Conservation (phyloP, 164 flowering plant species). For the Santalum album region DNA sequence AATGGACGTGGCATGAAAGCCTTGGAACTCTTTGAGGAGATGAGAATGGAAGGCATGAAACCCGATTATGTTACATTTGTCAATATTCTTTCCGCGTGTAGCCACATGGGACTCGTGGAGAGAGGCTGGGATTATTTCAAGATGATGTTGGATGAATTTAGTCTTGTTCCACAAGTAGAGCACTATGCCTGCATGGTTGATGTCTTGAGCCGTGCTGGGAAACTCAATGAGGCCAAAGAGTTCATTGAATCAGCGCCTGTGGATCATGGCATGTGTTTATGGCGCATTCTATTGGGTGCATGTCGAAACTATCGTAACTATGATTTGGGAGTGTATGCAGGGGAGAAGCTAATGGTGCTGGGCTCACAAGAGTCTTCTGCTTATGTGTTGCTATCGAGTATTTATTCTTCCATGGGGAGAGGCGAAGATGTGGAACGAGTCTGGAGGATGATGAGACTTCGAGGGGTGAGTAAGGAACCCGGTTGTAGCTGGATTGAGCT, state of each 20-base stretch:
- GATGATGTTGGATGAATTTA: slow-evolving; percentile 42
- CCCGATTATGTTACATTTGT: slow-evolving; percentile 78
- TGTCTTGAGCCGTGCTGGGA: slow-evolving; percentile 67
- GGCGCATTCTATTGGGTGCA: slow-evolving; percentile 68
- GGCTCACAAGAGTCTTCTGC: slow-evolving; percentile 78
- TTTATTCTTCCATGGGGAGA: slow-evolving; percentile 54
- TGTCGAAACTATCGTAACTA: slow-evolving; percentile 46
- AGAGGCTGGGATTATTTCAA: slow-evolving; percentile 56
- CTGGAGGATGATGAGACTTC: slow-evolving; percentile 42
- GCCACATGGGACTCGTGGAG: slow-evolving; percentile 74
- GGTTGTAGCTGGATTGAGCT: slow-evolving; percentile 89
- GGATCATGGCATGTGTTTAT: slow-evolving; percentile 60
- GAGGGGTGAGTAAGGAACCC: slow-evolving; percentile 64
- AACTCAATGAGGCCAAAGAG: slow-evolving; percentile 56
- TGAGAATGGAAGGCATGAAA: slow-evolving; percentile 40
- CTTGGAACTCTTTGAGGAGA: slow-evolving; percentile 58
- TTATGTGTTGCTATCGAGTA: slow-evolving; percentile 58
- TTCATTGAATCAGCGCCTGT: slow-evolving; percentile 61
- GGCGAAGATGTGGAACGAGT: slow-evolving; percentile 63
- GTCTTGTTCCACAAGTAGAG: slow-evolving; percentile 47
- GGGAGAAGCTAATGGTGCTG: slow-evolving; percentile 65
- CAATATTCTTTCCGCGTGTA: slow-evolving; percentile 73
- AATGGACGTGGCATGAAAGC: slow-evolving; percentile 66
- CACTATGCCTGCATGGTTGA: slow-evolving; percentile 91
- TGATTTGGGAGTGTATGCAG: slow-evolving; percentile 69